These are phyloP conservation scores for Verticillium longisporum DNA, from an alignment of 2,329 filamentous ascomycete genomes.

Conservation along the genomic window DNA sequence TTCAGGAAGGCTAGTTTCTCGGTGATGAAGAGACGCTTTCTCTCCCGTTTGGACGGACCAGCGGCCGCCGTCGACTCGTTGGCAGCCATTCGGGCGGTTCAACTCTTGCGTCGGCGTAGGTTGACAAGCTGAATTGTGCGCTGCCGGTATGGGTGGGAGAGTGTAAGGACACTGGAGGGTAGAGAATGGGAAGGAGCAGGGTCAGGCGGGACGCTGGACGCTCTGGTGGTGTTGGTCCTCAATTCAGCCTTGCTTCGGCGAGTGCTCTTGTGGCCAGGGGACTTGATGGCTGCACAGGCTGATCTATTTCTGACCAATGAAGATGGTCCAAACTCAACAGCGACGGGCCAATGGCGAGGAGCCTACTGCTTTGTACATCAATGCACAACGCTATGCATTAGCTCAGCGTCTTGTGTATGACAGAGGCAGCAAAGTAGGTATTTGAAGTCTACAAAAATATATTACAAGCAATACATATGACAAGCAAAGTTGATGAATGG, in stretches of 20 bases:
- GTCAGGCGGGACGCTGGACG: neutral
- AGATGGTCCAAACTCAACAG: neutral
- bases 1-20: constrained; percentile 73
- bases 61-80: constrained; percentile 26
- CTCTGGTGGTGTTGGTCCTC: neutral
- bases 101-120: neutral
- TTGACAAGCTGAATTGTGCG: neutral
- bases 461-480: too few species aligned
- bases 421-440: too few species aligned
- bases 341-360: neutral
- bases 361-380: neutral
- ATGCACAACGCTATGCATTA: neutral
- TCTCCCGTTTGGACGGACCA: constrained; percentile 77
- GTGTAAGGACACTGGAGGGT: neutral
- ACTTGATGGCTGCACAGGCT: neutral
- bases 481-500: too few species aligned
- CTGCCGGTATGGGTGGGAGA: neutral
- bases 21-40: constrained; percentile 74
- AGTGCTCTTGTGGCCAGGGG: neutral
- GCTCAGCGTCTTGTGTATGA: neutral
- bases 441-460: too few species aligned
- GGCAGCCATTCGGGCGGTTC: constrained; percentile 27
- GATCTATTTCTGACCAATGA: neutral
- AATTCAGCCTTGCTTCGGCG: neutral
- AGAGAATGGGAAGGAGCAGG: neutral